Percentiles rank a stretch among this genome's conserved stretches.
Evolutionary conservation across 305 asterid genomes (phyloP).

Genomic region (Solanum hybrid): DNA sequence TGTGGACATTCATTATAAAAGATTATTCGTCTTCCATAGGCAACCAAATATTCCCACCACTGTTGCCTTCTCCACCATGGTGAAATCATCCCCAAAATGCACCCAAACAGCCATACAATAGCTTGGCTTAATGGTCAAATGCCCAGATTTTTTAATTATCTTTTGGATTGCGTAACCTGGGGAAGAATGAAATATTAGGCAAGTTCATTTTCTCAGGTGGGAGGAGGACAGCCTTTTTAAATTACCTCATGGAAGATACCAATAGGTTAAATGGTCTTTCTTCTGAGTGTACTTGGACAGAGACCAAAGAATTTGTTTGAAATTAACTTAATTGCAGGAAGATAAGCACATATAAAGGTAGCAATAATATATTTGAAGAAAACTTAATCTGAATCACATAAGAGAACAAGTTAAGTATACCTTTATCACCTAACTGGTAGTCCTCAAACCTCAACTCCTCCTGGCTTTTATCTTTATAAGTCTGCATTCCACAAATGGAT

Average conservation of each 20-base stretch:
- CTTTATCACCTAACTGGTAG: neutral
- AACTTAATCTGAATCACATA: neutral
- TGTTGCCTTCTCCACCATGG: neutral
- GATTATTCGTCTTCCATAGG: neutral
- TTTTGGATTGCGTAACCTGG: neutral
- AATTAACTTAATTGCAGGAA: neutral
- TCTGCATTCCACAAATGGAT: neutral
- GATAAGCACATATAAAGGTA: neutral
- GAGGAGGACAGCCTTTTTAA: neutral
- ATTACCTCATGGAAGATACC: neutral
- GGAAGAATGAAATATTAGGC: neutral
- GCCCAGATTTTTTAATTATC: neutral
- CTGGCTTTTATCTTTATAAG: neutral
- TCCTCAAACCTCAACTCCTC: neutral
- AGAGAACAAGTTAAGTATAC: neutral
- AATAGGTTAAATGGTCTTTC: neutral
- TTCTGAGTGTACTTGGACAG: neutral
- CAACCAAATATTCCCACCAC: neutral
- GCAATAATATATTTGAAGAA: neutral
- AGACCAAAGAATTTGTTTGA: neutral
- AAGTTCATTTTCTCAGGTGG: neutral
- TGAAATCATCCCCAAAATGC: neutral
- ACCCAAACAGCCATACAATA: neutral
- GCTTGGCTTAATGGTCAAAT: neutral
- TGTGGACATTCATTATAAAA: neutral